Evolutionary conservation across 2,329 filamentous ascomycete species (phyloP).

Genomic region (Aspergillus clavatus): DNA sequence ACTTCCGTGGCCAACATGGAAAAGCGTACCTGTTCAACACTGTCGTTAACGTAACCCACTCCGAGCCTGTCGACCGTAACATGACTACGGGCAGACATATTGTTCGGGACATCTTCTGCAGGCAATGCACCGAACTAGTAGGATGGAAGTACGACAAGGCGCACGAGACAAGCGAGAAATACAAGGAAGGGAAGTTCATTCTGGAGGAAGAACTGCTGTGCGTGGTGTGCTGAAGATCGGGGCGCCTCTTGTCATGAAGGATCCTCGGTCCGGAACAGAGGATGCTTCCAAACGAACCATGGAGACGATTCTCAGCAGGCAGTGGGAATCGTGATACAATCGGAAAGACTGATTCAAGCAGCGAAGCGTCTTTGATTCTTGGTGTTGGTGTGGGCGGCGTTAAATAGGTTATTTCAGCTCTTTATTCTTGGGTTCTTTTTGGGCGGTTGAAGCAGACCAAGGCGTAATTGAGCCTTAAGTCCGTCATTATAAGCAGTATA

Average conservation of each 20-base stretch:
- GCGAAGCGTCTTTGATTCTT: conserved; percentile 17
- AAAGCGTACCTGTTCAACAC: conserved; percentile 95
- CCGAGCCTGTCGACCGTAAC: conserved; percentile 85
- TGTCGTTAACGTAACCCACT: conserved; percentile 81
- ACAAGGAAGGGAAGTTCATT: conserved; percentile 98
- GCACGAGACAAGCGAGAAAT: conserved; percentile 86
- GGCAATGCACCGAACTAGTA: conserved; percentile 85
- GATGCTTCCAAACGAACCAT: not conserved
- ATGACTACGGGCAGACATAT: conserved; percentile 97
- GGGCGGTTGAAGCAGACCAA: too few relatives aligned
- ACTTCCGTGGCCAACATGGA: conserved; percentile 96
- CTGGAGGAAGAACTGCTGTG: conserved; percentile 87
- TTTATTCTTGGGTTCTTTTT: too few relatives aligned
- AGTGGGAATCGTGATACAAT: conserved; percentile 4
- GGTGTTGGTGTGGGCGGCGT: conserved; percentile 17
- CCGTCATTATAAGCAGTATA: too few relatives aligned
- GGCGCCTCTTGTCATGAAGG: not conserved
- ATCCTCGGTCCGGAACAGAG: not conserved
- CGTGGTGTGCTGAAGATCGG: conserved; percentile 56
- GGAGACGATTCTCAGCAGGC: not conserved
- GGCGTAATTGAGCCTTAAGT: too few relatives aligned
- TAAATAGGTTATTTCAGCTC: conserved; percentile 4
- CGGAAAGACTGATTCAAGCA: conserved; percentile 13
- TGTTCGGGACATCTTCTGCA: conserved; percentile 87
- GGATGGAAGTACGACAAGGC: conserved; percentile 99